Conservation (phyloP, 2,329 filamentous ascomycete genomes). For the Ophiostoma himal-ulmi region DNA sequence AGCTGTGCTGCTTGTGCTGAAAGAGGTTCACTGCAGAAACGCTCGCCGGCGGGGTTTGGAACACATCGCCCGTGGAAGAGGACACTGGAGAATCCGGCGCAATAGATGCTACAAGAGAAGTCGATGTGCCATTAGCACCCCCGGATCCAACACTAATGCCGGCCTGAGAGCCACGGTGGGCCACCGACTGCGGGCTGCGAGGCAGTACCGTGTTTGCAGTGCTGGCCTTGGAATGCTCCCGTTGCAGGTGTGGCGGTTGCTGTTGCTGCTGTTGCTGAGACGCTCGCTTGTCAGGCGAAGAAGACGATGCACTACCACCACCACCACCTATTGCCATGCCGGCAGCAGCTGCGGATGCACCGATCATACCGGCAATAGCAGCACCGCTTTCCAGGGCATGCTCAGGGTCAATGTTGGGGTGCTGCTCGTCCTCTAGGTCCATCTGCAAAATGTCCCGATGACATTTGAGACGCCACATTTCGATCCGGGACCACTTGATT, state of each 20-base stretch:
- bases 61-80: conserved; percentile 41
- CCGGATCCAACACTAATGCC: conserved; percentile 19
- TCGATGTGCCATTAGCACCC: neutral
- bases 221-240: conserved; percentile 34
- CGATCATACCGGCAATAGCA: conserved; percentile 24
- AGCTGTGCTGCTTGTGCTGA: conserved; percentile 37
- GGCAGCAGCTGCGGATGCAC: conserved; percentile 7
- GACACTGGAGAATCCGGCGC: conserved; percentile 37
- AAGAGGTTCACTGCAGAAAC: conserved; percentile 34
- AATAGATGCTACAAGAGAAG: neutral
- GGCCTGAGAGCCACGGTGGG: conserved; percentile 30
- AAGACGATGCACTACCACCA: conserved; percentile 2
- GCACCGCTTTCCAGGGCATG: conserved; percentile 27
- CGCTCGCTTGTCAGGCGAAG: neutral
- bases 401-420: conserved; percentile 35
- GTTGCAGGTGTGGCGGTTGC: conserved; percentile 22
- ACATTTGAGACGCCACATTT: conserved; percentile 87
- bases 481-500: conserved; percentile 87
- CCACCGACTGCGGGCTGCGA: conserved; percentile 35
- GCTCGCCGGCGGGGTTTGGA: conserved; percentile 45
- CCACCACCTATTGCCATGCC: conserved; percentile 11
- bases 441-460: conserved; percentile 81
- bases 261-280: neutral
- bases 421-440: conserved; percentile 75
- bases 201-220: conserved; percentile 31